Conservation (phyloP, 768 basidiomycete genomes). For the Lenzites betulinus region DNA sequence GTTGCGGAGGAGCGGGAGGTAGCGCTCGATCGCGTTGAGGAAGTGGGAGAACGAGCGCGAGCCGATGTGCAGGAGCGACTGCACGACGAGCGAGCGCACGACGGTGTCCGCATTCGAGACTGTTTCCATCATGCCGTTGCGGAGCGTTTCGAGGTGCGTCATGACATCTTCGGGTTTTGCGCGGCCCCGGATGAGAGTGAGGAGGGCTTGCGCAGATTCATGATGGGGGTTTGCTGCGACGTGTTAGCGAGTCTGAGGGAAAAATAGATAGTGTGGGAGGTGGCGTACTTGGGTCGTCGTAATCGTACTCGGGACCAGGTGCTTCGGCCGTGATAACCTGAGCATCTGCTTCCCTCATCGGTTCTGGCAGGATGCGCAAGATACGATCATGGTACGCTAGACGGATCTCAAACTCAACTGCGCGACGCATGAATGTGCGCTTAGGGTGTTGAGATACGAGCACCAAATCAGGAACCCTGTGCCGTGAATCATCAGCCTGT, state of each 20-base stretch:
- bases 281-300: conserved; percentile 72
- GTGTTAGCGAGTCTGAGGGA: background rate
- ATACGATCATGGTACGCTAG: conserved; percentile 94
- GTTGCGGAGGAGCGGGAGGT: conserved; percentile 72
- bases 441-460: conserved; percentile 80
- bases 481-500: background rate
- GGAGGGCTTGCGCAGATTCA: conserved; percentile 75
- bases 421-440: conserved; percentile 82
- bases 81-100: conserved; percentile 78
- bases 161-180: conserved; percentile 82
- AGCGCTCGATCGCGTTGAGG: conserved; percentile 96
- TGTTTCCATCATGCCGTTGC: conserved; percentile 61
- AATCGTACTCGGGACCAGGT: conserved; percentile 80
- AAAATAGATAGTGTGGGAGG: background rate
- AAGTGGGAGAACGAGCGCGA: conserved; percentile 97
- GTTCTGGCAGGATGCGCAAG: conserved; percentile 80
- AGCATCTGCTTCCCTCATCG: conserved; percentile 69
- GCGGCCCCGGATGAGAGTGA: conserved; percentile 80
- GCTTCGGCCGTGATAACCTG: conserved; percentile 67
- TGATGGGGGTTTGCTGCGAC: conserved; percentile 70
- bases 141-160: conserved; percentile 68
- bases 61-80: conserved; percentile 89
- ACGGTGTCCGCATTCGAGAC: conserved; percentile 67
- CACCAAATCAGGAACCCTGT: conserved; percentile 83
- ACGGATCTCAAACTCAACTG: conserved; percentile 87